These are phyloP conservation scores for Acer saccharum DNA, from an alignment of 345 rosid species.

Conservation along the genomic window DNA sequence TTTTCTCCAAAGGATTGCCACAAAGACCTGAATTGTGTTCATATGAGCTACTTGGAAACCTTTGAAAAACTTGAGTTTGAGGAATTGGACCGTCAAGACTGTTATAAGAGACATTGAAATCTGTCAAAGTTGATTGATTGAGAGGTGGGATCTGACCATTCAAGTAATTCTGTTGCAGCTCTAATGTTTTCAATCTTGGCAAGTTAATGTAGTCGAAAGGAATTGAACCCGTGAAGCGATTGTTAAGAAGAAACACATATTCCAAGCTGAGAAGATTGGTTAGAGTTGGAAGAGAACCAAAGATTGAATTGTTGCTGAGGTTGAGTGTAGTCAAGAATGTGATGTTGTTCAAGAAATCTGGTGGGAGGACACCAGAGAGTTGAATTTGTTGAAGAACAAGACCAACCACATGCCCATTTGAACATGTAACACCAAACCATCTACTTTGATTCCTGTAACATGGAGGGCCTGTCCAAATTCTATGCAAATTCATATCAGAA, in stretches of 20 bases:
- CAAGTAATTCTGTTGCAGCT: conserved; percentile 49
- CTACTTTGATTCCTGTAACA: conserved; percentile 36
- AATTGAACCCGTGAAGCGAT: conserved; percentile 43
- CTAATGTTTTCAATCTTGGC: conserved; percentile 32
- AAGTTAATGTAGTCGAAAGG: conserved; percentile 34
- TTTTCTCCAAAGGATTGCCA: conserved; percentile 36
- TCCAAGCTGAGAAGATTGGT: conserved; percentile 32
- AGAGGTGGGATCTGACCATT: conserved; percentile 49
- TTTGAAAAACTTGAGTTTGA: conserved; percentile 29
- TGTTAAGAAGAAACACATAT: conserved; percentile 38
- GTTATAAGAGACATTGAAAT: conserved; percentile 54
- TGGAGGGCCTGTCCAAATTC: conserved; percentile 57
- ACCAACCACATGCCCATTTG: conserved; percentile 40
- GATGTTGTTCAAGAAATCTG: conserved; percentile 34
- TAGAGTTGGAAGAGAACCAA: conserved; percentile 46
- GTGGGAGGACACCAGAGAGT: conserved; percentile 49
- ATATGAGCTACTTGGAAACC: conserved; percentile 38
- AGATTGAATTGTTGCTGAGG: conserved; percentile 44
- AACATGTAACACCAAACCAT: conserved; percentile 55
- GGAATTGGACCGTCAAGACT: conserved; percentile 51
- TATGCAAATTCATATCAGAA: conserved; percentile 32
- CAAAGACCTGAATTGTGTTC: conserved; percentile 49
- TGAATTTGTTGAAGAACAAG: conserved; percentile 49
- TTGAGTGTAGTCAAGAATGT: conserved; percentile 42
- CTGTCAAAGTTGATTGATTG: conserved; percentile 34